Percentiles rank a stretch among this genome's conserved stretches.
phyloP scores from a whole-genome alignment of 2,329 filamentous ascomycete genomes.

The Trichothecium roseum region DNA sequence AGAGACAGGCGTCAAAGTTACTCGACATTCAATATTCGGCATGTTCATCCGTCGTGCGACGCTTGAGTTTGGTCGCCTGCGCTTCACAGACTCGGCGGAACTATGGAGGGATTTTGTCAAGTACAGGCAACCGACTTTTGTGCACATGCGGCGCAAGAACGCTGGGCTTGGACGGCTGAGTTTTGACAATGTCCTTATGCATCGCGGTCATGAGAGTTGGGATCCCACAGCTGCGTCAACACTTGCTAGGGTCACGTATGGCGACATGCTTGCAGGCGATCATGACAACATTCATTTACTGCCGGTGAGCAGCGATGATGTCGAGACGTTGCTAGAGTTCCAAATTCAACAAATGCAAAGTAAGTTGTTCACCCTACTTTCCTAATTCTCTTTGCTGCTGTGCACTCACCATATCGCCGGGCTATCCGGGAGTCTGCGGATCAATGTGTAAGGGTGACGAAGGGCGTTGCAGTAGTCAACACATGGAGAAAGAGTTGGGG shows the following conservation, averaged over 20 bases:
- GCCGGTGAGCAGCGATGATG: conserved; percentile 63
- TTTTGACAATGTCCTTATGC: conserved; percentile 46
- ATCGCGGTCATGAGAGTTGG: conserved; percentile 41
- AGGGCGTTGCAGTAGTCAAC: too few species aligned
- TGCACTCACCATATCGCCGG: too few species aligned
- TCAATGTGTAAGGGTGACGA: too few species aligned
- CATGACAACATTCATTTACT: conserved; percentile 23
- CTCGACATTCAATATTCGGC: conserved; percentile 69
- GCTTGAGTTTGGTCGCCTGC: conserved; percentile 70
- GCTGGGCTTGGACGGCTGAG: conserved; percentile 44
- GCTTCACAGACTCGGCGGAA: conserved; percentile 66
- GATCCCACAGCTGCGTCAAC: conserved; percentile 29
- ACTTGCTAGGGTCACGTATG: conserved; percentile 38
- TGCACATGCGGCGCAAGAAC: conserved; percentile 53
- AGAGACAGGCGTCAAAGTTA: conserved; percentile 48
- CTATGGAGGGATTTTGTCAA: conserved; percentile 77
- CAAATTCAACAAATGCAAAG: conserved; percentile 84
- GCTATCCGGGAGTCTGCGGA: too few species aligned
- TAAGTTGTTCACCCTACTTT: conserved; percentile 21
- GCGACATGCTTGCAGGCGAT: conserved; percentile 36
- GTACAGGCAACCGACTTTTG: conserved; percentile 68
- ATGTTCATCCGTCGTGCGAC: conserved; percentile 66
- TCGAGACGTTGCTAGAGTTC: conserved; percentile 74
- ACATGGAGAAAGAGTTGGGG: too few species aligned
- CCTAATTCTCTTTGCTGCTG: neutral